A percentile compares a stretch with the other conserved stretches of the same genome.
phyloP scores from a whole-genome alignment of 306 rosid genomes.

The Astragalus glycyphyllos region DNA sequence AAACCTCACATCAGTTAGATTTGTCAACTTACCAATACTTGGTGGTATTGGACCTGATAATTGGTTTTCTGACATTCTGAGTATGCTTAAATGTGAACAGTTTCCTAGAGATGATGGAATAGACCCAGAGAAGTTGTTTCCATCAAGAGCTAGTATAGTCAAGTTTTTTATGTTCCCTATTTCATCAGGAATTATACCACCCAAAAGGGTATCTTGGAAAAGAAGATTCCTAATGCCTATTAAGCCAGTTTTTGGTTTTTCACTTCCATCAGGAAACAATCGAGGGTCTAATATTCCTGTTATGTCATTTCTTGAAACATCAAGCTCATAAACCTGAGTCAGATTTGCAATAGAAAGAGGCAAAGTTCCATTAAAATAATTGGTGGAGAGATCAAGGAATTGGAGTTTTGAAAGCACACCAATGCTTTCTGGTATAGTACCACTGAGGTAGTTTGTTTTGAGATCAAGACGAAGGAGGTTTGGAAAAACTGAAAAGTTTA shows the following conservation, averaged over 20 bases:
- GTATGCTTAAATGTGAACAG: constrained; percentile 49
- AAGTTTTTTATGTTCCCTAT: constrained; percentile 58
- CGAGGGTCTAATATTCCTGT: constrained; percentile 52
- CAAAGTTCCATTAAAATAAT: constrained; percentile 49
- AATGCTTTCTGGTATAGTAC: constrained; percentile 53
- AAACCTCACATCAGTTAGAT: constrained; percentile 49
- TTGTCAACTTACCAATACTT: constrained; percentile 50
- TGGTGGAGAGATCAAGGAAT: constrained; percentile 64
- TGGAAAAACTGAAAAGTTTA: constrained; percentile 60
- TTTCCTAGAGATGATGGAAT: constrained; percentile 61
- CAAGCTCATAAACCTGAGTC: constrained; percentile 62
- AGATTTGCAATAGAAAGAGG: constrained; percentile 67
- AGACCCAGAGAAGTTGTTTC: constrained; percentile 50
- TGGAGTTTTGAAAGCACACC: constrained; percentile 58
- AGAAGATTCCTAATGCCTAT: constrained; percentile 49
- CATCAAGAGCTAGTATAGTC: constrained; percentile 51
- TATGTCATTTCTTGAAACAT: constrained; percentile 57
- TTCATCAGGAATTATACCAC: constrained; percentile 57
- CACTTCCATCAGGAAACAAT: constrained; percentile 53
- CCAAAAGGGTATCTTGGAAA: constrained; percentile 50
- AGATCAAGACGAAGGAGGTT: constrained; percentile 66
- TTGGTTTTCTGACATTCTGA: constrained; percentile 48
- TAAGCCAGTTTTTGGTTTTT: constrained; percentile 47
- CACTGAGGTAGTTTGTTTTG: constrained; percentile 53
- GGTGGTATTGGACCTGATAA: constrained; percentile 57